Evolutionary conservation across 106 monocot genomes (phyloP).

Genomic region (Posidonia australis): DNA sequence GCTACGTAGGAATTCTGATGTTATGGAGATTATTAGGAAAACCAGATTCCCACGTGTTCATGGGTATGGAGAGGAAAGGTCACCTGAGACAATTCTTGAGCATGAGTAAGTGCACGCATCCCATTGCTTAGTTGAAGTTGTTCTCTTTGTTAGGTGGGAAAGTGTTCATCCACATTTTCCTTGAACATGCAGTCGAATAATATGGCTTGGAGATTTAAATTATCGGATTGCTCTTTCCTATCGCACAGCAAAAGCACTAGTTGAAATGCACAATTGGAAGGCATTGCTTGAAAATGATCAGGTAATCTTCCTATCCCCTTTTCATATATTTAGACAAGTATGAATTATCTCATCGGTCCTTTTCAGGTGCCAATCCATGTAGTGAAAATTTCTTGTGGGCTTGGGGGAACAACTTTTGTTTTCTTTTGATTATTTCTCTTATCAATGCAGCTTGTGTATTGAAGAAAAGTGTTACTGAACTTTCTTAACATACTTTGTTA

Average conservation of each 20-base stretch:
- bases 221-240: conserved; percentile 79
- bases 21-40: conserved; percentile 68
- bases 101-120: conserved; percentile 40
- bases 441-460: no score
- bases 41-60: conserved; percentile 55
- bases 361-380: neutral
- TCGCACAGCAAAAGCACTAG: conserved; percentile 54
- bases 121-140: neutral
- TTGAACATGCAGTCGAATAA: conserved; percentile 34
- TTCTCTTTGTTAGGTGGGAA: neutral
- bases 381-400: neutral
- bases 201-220: conserved; percentile 83
- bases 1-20: conserved; percentile 69
- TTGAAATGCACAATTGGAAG: conserved; percentile 83
- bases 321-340: neutral
- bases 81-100: conserved; percentile 67
- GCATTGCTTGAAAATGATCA: conserved; percentile 75
- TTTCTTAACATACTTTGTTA: neutral
- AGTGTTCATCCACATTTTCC: neutral
- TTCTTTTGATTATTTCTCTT: neutral
- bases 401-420: neutral
- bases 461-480: neutral
- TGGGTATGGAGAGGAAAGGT: conserved; percentile 29
- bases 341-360: neutral
- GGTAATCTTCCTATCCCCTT: conserved; percentile 23